Base-by-base conservation (phyloP, 371 early-diverging fungal species). In the Dichotomocladium elegans region DNA sequence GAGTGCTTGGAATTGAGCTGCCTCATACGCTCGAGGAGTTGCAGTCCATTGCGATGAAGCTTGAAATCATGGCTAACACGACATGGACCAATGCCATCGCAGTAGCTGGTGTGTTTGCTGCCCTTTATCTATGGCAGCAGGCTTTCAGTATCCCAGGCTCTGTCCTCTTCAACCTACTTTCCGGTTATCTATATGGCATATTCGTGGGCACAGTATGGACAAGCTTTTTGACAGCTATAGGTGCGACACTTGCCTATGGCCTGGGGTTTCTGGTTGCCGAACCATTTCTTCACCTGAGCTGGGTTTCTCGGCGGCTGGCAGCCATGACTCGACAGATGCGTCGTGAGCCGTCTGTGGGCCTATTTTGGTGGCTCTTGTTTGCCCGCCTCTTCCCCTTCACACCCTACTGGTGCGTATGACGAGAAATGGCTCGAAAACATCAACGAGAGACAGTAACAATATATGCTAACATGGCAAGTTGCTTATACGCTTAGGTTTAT, bases 301-400 rank as follows among this genome's bases (percentile, higher is more conserved):
- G 77, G 77, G 50, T 73, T 15, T 53, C 61, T 10, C 62, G 61
- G 21, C 63, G 62, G 28, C 66, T 65, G 10, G 63, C 59, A 8
- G 54, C 58, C 21, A 37, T 77, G 30, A 58, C 54, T 26, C 53
- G 56, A 17, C 74, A 77, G 46, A 55, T 77, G 33, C 58, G 64
- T 17, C 51, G 47, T 15, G 67, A 69, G 11, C 57, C 31, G 21
- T 51, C 53, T 9, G 62, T 61, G 3, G 69, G 69, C n/a, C 45
- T 76, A 0, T 76, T 77, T 50, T 77, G 73, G 73, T 77, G 77
- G 77, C 46, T 77, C 14, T 40, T 77, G 14, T 77, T 77, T 58
- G 64, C 60, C 2, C 57, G 77, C 5, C 40, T 77, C 9, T 77
- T 77, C 31, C 77, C 77, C 12, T 73, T 77, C 51, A 61, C 74